A percentile compares a stretch with the other conserved stretches of the same genome.
Evolutionary conservation across 1,284 basidiomycete species (phyloP).

Genomic region (Melampsora larici-populina): DNA sequence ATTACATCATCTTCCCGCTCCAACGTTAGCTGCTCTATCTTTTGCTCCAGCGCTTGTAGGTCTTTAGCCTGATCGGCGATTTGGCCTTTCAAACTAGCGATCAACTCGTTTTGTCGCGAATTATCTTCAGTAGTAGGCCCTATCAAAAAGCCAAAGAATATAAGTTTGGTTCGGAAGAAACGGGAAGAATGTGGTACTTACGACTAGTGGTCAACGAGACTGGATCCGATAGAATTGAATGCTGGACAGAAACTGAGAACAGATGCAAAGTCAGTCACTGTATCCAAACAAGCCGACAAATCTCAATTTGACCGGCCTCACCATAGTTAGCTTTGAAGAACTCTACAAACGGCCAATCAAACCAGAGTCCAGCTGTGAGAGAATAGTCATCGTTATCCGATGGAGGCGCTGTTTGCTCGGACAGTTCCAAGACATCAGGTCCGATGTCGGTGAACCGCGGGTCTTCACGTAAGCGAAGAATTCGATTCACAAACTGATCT

Average conservation of each 20-base stretch:
- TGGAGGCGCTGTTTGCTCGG: constrained; percentile 44
- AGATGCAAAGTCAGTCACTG: neutral
- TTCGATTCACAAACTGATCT: constrained; percentile 81
- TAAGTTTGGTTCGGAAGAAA: neutral
- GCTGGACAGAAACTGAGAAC: constrained; percentile 58
- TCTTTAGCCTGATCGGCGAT: constrained; percentile 75
- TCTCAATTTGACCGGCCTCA: constrained; percentile 56
- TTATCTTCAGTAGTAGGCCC: constrained; percentile 61
- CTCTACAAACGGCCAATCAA: constrained; percentile 98
- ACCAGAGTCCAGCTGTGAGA: constrained; percentile 78
- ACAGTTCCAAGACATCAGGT: constrained; percentile 63
- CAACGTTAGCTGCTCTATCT: constrained; percentile 54
- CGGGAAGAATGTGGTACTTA: constrained; percentile 8
- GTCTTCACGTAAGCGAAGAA: constrained; percentile 82
- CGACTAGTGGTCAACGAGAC: constrained; percentile 52
- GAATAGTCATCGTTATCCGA: constrained; percentile 50
- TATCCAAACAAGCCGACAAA: constrained; percentile 5
- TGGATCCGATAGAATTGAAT: constrained; percentile 59
- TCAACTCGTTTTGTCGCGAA: constrained; percentile 71
- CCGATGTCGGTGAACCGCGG: constrained; percentile 82
- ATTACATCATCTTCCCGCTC: constrained; percentile 49
- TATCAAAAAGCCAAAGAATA: constrained; percentile 20
- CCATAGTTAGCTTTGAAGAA: constrained; percentile 98
- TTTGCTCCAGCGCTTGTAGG: constrained; percentile 61
- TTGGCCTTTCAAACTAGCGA: constrained; percentile 73